Base-by-base conservation (phyloP, 2,329 filamentous ascomycete genomes). In the Tolypocladium tundrense region DNA sequence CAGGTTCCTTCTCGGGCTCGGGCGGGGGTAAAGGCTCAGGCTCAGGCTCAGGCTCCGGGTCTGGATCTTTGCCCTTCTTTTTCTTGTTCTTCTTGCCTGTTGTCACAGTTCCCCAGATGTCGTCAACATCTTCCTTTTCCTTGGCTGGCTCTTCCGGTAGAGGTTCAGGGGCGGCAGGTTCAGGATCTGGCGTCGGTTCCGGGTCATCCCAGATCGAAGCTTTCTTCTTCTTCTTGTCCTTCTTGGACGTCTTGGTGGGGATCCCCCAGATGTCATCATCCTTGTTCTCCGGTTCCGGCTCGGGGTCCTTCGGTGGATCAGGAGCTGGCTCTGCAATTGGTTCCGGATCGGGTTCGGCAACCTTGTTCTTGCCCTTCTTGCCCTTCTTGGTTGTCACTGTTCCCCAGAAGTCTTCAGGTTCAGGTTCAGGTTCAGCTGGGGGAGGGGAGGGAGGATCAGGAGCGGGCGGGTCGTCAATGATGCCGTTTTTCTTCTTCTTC, bases 321-420 rank as follows among this genome's bases (percentile, higher is more conserved):
- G 64, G 58, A 33, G 62, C 63, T n/a, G 65, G 62, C 24, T 69
- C 68, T 3, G 65, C 60, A 50, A 65, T 64, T 13, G 64, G 61
- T 39, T 69, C 68, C 11, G 63, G 62, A n/a, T 57, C 58, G 16
- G 57, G 35, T 27, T 60, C 58, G 7, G 39, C 21, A 24, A 40
- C 24, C 24, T 54, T 60, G 57, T 67, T 73, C 61, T 76, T 76
- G 64, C 78, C 79, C 63, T 67, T 68, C 57, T 67, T 68, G 41
- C 65, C 62, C 42, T 68, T 68, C 52, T 67, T 67, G 6, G 64
- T 60, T 4, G 60, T 50, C 6, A 52, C 53, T 9, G 56, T 24
- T n/a, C 51, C 57, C 53, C 57, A 55, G 40, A 57, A 16, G 39
- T 54, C 51, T 33, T 57, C 51, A 5, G 51, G 40, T 16, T 56